Percentiles rank a stretch among this genome's conserved stretches.
Evolutionary conservation across 805 yeast genomes (phyloP).

Genomic region (Candida dajiaensis): DNA sequence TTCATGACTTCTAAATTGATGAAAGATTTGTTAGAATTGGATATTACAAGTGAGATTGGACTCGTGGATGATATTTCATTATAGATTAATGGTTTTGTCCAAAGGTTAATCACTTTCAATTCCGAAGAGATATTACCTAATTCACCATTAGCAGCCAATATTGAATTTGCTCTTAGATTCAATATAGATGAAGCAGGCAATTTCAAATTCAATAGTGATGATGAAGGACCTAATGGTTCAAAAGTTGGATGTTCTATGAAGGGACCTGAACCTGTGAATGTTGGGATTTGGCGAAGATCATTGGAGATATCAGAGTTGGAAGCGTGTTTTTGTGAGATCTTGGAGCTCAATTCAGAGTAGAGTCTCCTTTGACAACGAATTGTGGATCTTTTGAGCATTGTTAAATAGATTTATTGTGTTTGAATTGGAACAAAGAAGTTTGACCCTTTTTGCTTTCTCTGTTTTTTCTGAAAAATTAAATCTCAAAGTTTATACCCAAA

Average conservation of each 20-base stretch:
- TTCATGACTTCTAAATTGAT: constrained; percentile 11
- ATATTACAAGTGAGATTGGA: constrained; percentile 13
- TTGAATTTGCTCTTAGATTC: constrained; percentile 17
- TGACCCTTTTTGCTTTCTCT: no score
- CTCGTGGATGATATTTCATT: constrained; percentile 13
- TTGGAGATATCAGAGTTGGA: neutral
- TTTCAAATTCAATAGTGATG: constrained; percentile 22
- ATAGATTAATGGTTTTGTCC: constrained; percentile 12
- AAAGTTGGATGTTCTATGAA: constrained; percentile 26
- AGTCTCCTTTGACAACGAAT: neutral
- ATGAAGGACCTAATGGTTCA: constrained; percentile 23
- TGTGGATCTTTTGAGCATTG: neutral
- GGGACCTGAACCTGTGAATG: constrained; percentile 25
- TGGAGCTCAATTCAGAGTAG: neutral
- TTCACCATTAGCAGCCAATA: constrained; percentile 19
- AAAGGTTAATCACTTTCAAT: constrained; percentile 6
- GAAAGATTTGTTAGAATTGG: constrained; percentile 7
- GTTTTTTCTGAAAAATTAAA: no score
- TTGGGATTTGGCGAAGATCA: constrained; percentile 8
- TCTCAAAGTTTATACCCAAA: no score
- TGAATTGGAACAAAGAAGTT: no score
- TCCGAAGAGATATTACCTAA: constrained; percentile 2
- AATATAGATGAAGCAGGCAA: constrained; percentile 20
- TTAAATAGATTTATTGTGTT: no score
- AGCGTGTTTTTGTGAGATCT: neutral